Conservation (phyloP, 306 rosid species). For the Acmispon strigosus region DNA sequence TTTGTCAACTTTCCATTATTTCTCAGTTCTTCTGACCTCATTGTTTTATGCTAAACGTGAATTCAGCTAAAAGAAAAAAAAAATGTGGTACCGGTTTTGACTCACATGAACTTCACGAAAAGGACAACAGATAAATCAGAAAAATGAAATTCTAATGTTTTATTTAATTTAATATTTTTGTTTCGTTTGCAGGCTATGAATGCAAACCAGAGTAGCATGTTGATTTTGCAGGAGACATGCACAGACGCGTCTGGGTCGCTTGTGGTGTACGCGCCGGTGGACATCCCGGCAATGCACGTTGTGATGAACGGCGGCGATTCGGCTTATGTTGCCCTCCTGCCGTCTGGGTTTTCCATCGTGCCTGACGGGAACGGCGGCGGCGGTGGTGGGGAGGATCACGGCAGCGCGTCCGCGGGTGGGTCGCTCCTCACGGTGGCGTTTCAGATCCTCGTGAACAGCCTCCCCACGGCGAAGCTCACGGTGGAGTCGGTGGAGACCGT, state of each 20-base stretch:
- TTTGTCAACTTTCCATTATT: slow-evolving; percentile 40
- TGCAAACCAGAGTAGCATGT: slow-evolving; percentile 89
- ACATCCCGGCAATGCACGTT: slow-evolving; percentile 88
- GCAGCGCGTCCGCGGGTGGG: slow-evolving; percentile 29
- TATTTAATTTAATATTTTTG: background rate
- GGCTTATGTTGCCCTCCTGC: slow-evolving; percentile 83
- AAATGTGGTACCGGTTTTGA: slow-evolving; percentile 9
- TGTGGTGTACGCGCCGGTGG: slow-evolving; percentile 97
- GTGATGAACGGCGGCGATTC: slow-evolving; percentile 97
- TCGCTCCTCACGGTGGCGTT: slow-evolving; percentile 83
- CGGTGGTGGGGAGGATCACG: background rate
- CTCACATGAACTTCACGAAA: background rate
- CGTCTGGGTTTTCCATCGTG: slow-evolving; percentile 71
- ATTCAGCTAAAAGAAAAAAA: no score
- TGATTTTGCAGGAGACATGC: slow-evolving; percentile 85
- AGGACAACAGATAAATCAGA: slow-evolving; percentile 16
- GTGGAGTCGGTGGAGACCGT: slow-evolving; percentile 97
- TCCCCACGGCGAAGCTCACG: slow-evolving; percentile 83
- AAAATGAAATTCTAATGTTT: no score
- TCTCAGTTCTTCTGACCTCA: slow-evolving; percentile 24
- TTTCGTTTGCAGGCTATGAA: slow-evolving; percentile 52
- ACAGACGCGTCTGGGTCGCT: slow-evolving; percentile 81
- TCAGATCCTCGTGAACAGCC: slow-evolving; percentile 83
- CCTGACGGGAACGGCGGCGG: slow-evolving; percentile 42
- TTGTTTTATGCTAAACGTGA: background rate